A percentile compares a stretch with the other conserved stretches of the same genome.
Conservation (phyloP, 495 filamentous ascomycete genomes). For the Neurospora cerealis region DNA sequence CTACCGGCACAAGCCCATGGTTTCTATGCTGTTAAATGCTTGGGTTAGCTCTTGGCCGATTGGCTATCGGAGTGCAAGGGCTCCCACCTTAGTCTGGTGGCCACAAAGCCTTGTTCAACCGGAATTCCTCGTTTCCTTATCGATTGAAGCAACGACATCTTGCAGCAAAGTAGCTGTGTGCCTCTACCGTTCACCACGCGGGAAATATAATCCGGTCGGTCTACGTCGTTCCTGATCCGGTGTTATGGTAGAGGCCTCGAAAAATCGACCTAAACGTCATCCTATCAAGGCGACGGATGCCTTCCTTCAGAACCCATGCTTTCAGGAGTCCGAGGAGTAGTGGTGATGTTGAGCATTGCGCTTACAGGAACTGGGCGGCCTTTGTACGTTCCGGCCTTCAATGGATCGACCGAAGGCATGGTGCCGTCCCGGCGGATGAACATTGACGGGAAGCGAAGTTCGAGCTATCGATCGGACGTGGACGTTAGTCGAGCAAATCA, state of each 20-base stretch:
- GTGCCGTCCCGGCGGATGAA: slow-evolving; percentile 31
- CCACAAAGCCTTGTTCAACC: neutral
- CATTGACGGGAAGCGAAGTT: slow-evolving; percentile 41
- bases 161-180: neutral
- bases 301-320: neutral
- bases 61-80: neutral
- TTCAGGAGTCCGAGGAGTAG: neutral
- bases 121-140: neutral
- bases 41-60: neutral
- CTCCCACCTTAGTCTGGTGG: neutral
- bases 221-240: neutral
- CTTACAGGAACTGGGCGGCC: neutral
- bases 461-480: slow-evolving; percentile 12
- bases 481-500: neutral
- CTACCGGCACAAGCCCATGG: neutral
- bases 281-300: neutral
- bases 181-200: neutral
- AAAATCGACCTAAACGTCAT: neutral
- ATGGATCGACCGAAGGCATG: slow-evolving; percentile 9
- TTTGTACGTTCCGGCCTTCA: neutral
- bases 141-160: neutral
- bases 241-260: neutral
- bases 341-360: neutral
- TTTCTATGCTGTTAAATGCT: neutral
- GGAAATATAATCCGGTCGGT: neutral